Evolutionary conservation across 306 rosid genomes (phyloP).

Genomic region (Quercus dentata): DNA sequence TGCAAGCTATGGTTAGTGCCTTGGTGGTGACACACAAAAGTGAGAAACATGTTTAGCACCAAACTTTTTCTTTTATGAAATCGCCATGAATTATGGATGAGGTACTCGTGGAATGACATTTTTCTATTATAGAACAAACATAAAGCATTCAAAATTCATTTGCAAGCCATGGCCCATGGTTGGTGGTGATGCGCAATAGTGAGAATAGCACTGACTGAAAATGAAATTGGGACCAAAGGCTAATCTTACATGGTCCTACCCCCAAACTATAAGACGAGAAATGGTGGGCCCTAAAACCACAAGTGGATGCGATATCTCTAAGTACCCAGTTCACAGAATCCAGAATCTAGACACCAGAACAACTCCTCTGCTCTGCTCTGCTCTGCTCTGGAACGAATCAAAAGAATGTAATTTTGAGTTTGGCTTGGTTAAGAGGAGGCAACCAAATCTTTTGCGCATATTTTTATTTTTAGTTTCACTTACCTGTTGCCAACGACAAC

Average conservation of each 20-base stretch:
- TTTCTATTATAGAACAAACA: not conserved
- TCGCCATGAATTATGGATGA: too few species aligned
- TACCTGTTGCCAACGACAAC: conserved; percentile 30
- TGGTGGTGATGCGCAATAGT: too few species aligned
- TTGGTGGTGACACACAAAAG: too few species aligned
- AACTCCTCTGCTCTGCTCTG: not conserved
- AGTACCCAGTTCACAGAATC: not conserved
- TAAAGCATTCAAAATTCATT: not conserved
- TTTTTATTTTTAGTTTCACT: conserved; percentile 42
- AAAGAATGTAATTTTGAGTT: not conserved
- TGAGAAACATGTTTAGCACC: too few species aligned
- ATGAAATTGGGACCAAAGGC: not conserved
- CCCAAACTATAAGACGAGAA: not conserved
- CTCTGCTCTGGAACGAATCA: not conserved
- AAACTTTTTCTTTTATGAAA: too few species aligned
- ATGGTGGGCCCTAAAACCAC: not conserved
- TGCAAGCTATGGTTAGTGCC: too few species aligned
- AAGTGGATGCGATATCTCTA: not conserved
- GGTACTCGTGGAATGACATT: not conserved
- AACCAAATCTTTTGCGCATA: conserved; percentile 47
- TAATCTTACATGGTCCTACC: not conserved
- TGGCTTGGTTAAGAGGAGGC: not conserved
- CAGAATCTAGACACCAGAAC: not conserved
- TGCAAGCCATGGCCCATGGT: too few species aligned
- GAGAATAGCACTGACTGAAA: not conserved